These are phyloP conservation scores for Kwoniella europaea DNA, from an alignment of 768 basidiomycete genomes.

Conservation along the genomic window DNA sequence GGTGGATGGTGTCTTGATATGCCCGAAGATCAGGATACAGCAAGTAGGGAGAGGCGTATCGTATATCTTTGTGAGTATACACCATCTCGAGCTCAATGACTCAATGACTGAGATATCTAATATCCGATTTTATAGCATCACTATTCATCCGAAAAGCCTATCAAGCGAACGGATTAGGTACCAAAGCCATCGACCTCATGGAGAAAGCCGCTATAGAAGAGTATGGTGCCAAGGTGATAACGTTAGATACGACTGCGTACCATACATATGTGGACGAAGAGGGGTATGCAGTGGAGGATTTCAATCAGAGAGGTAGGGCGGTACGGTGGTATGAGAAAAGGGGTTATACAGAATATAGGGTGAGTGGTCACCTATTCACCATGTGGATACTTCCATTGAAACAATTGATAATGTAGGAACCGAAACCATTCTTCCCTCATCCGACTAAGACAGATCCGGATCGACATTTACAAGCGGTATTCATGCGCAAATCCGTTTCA, in stretches of 20 bases:
- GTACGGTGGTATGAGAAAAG: constrained; percentile 32
- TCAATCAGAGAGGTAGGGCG: constrained; percentile 8
- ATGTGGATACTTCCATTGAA: background rate
- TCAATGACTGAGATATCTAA: background rate
- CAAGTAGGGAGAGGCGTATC: constrained; percentile 16
- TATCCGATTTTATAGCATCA: constrained; percentile 26
- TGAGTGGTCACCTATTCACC: constrained; percentile 16
- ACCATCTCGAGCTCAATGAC: background rate
- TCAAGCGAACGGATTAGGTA: constrained; percentile 28
- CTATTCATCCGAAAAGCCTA: constrained; percentile 38
- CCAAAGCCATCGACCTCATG: constrained; percentile 30
- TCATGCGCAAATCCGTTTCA: background rate
- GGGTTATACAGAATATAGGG: constrained; percentile 35
- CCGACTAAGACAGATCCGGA: background rate
- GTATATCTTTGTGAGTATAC: constrained; percentile 37
- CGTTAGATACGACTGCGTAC: constrained; percentile 40
- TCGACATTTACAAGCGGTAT: background rate
- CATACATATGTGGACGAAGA: constrained; percentile 3
- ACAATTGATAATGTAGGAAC: background rate
- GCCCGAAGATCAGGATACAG: constrained; percentile 27
- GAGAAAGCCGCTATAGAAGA: constrained; percentile 30
- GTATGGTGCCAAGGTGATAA: constrained; percentile 32
- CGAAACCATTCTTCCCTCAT: background rate
- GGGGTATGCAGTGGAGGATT: constrained; percentile 5
- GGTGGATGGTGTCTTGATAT: constrained; percentile 40